A percentile compares a stretch with the other conserved stretches of the same genome.
phyloP scores from a whole-genome alignment of 192 early-diverging fungal species.

The Lobosporangium transversale region DNA sequence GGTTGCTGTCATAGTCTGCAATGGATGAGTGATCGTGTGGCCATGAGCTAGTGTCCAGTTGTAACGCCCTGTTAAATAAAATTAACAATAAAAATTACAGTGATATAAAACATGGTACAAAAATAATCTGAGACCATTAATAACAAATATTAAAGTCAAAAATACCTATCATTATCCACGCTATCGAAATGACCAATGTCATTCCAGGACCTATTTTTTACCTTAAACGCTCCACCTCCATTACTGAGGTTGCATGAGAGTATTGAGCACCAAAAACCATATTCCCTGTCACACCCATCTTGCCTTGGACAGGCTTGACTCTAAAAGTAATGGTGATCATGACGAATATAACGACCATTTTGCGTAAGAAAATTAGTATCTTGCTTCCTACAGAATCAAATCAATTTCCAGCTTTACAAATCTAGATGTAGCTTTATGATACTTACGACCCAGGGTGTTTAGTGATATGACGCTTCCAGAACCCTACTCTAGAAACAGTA shows the following conservation, averaged over 20 bases:
- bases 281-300: constrained; percentile 49
- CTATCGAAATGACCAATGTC: no score
- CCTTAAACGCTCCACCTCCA: constrained; percentile 43
- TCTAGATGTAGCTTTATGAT: no score
- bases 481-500: constrained; percentile 26
- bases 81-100: neutral
- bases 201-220: no score
- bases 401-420: no score
- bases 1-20: constrained; percentile 37
- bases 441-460: constrained; percentile 48
- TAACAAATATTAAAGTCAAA: no score
- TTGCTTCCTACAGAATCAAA: no score
- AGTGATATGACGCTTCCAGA: constrained; percentile 47
- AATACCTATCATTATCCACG: no score
- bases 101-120: neutral
- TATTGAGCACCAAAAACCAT: constrained; percentile 60
- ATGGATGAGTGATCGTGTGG: constrained; percentile 16
- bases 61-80: constrained; percentile 29
- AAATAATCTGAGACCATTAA: no score
- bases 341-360: no score
- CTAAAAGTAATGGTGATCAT: no score
- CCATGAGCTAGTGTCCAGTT: constrained; percentile 41
- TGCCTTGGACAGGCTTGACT: constrained; percentile 57
- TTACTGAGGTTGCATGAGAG: constrained; percentile 55
- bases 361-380: no score